These are phyloP conservation scores for Paracoccidioides brasiliensis DNA, from an alignment of 2,329 filamentous ascomycete genomes.

Conservation along the genomic window DNA sequence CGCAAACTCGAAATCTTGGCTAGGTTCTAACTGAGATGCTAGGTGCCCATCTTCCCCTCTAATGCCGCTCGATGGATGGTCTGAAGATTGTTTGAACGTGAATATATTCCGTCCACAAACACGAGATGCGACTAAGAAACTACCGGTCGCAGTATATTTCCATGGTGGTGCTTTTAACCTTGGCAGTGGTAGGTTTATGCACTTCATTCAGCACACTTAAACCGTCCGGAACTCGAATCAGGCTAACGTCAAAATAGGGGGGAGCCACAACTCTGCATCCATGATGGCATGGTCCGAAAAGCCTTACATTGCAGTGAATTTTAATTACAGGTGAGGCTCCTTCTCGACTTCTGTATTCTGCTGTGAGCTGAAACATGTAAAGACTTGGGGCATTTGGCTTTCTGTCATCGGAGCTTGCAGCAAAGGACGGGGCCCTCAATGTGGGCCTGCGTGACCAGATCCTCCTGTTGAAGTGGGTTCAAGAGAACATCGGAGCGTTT, in stretches of 20 bases:
- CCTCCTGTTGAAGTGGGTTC: slow-evolving; percentile 22
- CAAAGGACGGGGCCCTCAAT: slow-evolving; percentile 40
- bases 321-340: slow-evolving; percentile 27
- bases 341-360: neutral
- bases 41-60: slow-evolving; percentile 7
- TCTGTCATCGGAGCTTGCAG: slow-evolving; percentile 42
- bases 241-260: slow-evolving; percentile 2
- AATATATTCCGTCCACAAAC: slow-evolving; percentile 27
- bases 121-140: slow-evolving; percentile 13
- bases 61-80: slow-evolving; percentile 26
- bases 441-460: slow-evolving; percentile 26
- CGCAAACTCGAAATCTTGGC: neutral
- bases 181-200: slow-evolving; percentile 13
- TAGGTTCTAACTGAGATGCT: neutral
- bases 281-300: slow-evolving; percentile 44
- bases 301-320: slow-evolving; percentile 33
- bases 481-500: slow-evolving; percentile 18
- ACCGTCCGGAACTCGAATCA: too few relatives aligned
- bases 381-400: slow-evolving; percentile 48
- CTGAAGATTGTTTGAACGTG: slow-evolving; percentile 30
- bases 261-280: slow-evolving; percentile 46
- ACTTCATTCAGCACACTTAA: neutral
- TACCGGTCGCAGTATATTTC: slow-evolving; percentile 31
- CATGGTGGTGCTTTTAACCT: slow-evolving; percentile 30
- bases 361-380: neutral